Evolutionary conservation across 139 green algal species (phyloP).

Genomic region (Chlorella sp.): DNA sequence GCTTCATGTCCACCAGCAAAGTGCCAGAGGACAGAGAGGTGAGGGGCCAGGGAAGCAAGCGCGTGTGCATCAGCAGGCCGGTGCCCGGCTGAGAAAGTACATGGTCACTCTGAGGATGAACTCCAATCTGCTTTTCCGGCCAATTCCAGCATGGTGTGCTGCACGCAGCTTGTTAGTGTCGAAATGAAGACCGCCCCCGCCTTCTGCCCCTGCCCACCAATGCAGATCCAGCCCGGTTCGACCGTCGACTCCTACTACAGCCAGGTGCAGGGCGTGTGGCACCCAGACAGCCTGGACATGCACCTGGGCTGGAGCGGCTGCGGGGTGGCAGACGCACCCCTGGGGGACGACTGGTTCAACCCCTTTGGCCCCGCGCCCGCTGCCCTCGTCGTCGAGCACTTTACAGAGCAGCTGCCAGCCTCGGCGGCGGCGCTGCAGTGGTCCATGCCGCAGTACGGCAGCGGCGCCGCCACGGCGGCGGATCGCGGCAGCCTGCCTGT

Average conservation of each 20-base stretch:
- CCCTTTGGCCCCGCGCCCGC: constrained; percentile 31
- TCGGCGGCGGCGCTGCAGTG: constrained; percentile 41
- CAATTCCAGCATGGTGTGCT: too few relatives aligned
- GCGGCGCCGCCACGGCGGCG: neutral
- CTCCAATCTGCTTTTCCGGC: too few relatives aligned
- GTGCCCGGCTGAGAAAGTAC: too few relatives aligned
- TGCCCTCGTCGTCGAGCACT: constrained; percentile 7
- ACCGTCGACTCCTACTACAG: constrained; percentile 43
- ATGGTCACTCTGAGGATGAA: too few relatives aligned
- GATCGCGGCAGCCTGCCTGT: constrained; percentile 50
- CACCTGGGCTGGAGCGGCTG: constrained; percentile 54
- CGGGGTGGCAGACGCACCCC: constrained; percentile 29
- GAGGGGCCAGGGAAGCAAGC: too few relatives aligned
- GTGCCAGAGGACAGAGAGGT: too few relatives aligned
- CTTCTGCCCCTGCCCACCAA: too few relatives aligned
- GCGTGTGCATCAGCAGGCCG: too few relatives aligned
- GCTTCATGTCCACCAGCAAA: too few relatives aligned
- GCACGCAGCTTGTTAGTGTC: too few relatives aligned
- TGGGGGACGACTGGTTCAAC: constrained; percentile 40
- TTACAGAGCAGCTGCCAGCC: constrained; percentile 46
- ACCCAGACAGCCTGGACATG: constrained; percentile 44
- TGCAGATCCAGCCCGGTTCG: too few relatives aligned
- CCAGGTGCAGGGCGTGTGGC: constrained; percentile 50
- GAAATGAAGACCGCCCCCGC: too few relatives aligned
- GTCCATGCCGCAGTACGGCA: constrained; percentile 37